A percentile compares a stretch with the other conserved stretches of the same genome.
phyloP scores from a whole-genome alignment of 495 filamentous ascomycete species.

The Pseudevernia furfuracea region DNA sequence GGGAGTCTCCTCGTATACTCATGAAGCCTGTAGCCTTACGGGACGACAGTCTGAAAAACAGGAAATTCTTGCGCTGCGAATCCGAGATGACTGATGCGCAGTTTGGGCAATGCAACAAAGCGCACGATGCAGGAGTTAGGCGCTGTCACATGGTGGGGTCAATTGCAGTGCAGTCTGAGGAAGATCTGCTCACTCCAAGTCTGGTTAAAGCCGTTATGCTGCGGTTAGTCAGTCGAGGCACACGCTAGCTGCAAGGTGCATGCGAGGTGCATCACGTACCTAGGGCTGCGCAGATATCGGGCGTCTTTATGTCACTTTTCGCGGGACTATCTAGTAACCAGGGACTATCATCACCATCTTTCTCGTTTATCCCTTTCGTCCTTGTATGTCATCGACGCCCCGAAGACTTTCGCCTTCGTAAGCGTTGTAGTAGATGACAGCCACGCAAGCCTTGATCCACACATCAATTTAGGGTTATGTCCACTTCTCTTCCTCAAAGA shows the following conservation, averaged over 20 bases:
- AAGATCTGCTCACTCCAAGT: background rate
- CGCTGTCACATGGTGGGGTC: background rate
- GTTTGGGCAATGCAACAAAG: background rate
- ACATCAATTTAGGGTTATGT: background rate
- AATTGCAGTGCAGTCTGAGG: background rate
- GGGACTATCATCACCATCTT: background rate
- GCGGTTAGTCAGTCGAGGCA: background rate
- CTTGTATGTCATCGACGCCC: background rate
- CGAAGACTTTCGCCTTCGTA: background rate
- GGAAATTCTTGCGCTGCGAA: background rate
- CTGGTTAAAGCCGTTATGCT: background rate
- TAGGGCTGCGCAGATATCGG: too few species aligned
- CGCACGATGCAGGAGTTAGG: background rate
- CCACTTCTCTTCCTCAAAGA: background rate
- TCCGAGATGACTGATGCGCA: background rate
- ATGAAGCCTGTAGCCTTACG: background rate
- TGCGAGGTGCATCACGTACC: too few species aligned
- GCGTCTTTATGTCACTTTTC: background rate
- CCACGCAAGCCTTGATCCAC: background rate
- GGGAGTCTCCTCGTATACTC: background rate
- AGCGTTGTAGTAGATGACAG: background rate
- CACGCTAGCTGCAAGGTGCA: background rate
- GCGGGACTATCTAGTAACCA: background rate
- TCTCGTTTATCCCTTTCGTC: background rate
- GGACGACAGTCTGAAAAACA: slow-evolving; percentile 11